Conservation (phyloP, 352 stramenopile species). For the Aphanomyces cochlioides region DNA sequence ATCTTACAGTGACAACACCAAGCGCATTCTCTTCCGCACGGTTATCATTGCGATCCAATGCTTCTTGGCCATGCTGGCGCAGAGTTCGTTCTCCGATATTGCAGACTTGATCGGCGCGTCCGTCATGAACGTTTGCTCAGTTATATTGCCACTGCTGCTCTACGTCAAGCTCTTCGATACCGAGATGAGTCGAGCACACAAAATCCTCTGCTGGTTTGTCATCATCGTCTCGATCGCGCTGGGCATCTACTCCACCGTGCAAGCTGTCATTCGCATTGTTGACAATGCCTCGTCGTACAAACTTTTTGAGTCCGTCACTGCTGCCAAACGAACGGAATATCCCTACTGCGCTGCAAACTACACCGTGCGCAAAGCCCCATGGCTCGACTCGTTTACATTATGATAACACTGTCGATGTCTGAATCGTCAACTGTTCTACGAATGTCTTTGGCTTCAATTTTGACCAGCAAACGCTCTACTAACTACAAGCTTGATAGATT, state of each 20-base stretch:
- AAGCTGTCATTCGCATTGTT: constrained; percentile 26
- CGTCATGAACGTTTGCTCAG: constrained; percentile 59
- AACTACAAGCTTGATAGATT: too few species aligned
- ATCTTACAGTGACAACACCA: constrained; percentile 25
- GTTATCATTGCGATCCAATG: constrained; percentile 47
- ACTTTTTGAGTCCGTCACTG: constrained; percentile 29
- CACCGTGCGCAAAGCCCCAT: constrained; percentile 5
- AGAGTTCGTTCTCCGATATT: constrained; percentile 63
- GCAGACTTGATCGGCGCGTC: constrained; percentile 63
- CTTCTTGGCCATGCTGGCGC: constrained; percentile 54
- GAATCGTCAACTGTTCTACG: too few species aligned
- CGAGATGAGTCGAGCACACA: neutral
- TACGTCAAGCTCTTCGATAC: constrained; percentile 49
- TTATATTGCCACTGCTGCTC: constrained; percentile 71
- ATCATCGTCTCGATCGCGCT: constrained; percentile 24
- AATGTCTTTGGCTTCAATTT: too few species aligned
- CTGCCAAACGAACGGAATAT: constrained; percentile 17
- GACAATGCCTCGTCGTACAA: constrained; percentile 26
- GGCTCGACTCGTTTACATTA: constrained; percentile 12
- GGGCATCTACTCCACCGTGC: constrained; percentile 26
- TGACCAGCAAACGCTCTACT: too few species aligned
- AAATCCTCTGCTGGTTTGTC: constrained; percentile 20
- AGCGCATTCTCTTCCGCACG: constrained; percentile 50
- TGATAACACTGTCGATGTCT: too few species aligned
- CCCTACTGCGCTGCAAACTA: constrained; percentile 24